Conservation (phyloP, 2,329 filamentous ascomycete species). For the Juglanconis sp. region DNA sequence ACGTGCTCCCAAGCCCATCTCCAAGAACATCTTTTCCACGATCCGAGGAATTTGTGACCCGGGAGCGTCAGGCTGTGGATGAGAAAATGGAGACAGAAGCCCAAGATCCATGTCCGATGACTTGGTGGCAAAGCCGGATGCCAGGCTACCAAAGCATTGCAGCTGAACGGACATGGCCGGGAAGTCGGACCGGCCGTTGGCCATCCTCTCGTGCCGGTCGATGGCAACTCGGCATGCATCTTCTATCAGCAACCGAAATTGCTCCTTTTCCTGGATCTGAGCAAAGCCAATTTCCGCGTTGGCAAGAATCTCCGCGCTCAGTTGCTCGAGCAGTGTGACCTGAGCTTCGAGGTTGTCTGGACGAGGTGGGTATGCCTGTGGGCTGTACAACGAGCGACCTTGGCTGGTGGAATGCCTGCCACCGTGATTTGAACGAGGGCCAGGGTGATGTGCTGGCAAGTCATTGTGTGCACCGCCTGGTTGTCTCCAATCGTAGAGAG, state of each 20-base stretch:
- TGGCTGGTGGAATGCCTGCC: conserved; percentile 7
- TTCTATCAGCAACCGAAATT: conserved; percentile 65
- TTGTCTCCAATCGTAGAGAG: conserved; percentile 28
- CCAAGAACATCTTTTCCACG: conserved; percentile 71
- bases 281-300: conserved; percentile 58
- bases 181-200: conserved; percentile 42
- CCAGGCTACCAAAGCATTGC: conserved; percentile 77
- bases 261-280: conserved; percentile 69
- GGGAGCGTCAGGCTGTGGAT: conserved; percentile 48
- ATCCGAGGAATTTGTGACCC: conserved; percentile 67
- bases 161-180: conserved; percentile 59
- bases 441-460: conserved; percentile 13
- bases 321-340: conserved; percentile 43
- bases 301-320: conserved; percentile 49
- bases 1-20: conserved; percentile 70
- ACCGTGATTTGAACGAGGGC: conserved; percentile 15
- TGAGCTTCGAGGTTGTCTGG: conserved; percentile 49
- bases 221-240: conserved; percentile 60
- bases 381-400: conserved; percentile 23
- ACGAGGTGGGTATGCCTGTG: conserved; percentile 27
- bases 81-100: conserved; percentile 63
- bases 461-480: conserved; percentile 17
- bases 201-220: conserved; percentile 44
- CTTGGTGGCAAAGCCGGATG: conserved; percentile 81
- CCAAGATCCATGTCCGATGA: conserved; percentile 90